phyloP scores from a whole-genome alignment of 345 rosid genomes.

The Moringa oleifera region DNA sequence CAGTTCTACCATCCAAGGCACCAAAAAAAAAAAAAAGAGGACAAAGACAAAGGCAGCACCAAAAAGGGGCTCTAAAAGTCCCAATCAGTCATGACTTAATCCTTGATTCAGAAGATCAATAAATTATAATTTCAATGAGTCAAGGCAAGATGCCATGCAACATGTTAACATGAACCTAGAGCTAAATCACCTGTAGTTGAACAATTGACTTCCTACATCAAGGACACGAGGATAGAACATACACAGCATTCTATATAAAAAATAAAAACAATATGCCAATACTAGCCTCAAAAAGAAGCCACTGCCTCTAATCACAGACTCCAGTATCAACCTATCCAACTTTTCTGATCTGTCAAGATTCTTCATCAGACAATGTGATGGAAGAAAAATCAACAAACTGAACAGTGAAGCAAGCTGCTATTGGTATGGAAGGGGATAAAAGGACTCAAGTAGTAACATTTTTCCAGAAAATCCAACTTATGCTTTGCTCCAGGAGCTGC shows the following conservation, averaged over 20 bases:
- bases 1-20: no score
- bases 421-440: slow-evolving; percentile 1
- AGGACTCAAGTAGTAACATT: not conserved
- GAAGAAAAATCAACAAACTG: slow-evolving; percentile 7
- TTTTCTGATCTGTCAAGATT: not conserved
- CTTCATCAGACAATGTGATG: not conserved
- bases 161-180: no score
- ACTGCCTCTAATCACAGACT: not conserved
- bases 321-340: not conserved
- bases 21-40: no score
- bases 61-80: no score
- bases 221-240: not conserved
- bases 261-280: not conserved
- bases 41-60: no score
- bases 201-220: not conserved
- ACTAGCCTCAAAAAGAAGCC: not conserved
- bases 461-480: not conserved
- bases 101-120: no score
- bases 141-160: no score
- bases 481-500: not conserved
- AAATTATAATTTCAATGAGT: no score
- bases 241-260: no score
- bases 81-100: no score
- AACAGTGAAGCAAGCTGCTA: not conserved
- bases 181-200: not conserved